Evolutionary conservation across 2,329 filamentous ascomycete genomes (phyloP).

Genomic region (Cercospora janseana): DNA sequence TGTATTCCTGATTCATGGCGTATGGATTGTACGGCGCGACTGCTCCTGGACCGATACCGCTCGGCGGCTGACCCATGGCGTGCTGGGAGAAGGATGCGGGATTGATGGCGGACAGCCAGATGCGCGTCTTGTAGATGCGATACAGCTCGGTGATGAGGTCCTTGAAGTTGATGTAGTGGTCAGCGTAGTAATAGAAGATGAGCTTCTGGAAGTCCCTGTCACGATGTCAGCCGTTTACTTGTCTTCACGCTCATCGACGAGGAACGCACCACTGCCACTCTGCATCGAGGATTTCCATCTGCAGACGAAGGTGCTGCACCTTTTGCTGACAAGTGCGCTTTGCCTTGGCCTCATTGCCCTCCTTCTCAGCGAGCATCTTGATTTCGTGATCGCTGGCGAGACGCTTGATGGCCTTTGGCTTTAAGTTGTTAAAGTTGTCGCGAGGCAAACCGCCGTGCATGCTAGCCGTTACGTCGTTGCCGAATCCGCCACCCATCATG

Average conservation of each 20-base stretch:
- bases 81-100: slow-evolving; percentile 73
- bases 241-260: not conserved
- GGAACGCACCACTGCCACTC: slow-evolving; percentile 91
- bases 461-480: slow-evolving; percentile 26
- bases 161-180: slow-evolving; percentile 99
- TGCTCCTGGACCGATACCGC: slow-evolving; percentile 40
- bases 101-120: slow-evolving; percentile 99
- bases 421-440: slow-evolving; percentile 60
- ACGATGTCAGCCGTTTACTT: slow-evolving; percentile 10
- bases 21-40: slow-evolving; percentile 29
- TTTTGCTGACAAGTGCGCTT: slow-evolving; percentile 97
- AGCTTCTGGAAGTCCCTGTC: slow-evolving; percentile 95
- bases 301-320: slow-evolving; percentile 86
- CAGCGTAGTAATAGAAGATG: slow-evolving; percentile 98
- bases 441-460: slow-evolving; percentile 33
- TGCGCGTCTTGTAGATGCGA: slow-evolving; percentile 98
- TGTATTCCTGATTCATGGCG: slow-evolving; percentile 32
- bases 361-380: slow-evolving; percentile 84
- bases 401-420: slow-evolving; percentile 95
- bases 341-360: slow-evolving; percentile 95
- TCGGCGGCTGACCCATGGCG: slow-evolving; percentile 37
- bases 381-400: slow-evolving; percentile 91
- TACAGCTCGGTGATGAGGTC: slow-evolving; percentile 94
- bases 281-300: slow-evolving; percentile 98
- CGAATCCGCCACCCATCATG: slow-evolving; percentile 19